Evolutionary conservation across 2,329 filamentous ascomycete species (phyloP), one percentile per base, ranked within the genome.

Genomic region (Davidsoniella australis): DNA sequence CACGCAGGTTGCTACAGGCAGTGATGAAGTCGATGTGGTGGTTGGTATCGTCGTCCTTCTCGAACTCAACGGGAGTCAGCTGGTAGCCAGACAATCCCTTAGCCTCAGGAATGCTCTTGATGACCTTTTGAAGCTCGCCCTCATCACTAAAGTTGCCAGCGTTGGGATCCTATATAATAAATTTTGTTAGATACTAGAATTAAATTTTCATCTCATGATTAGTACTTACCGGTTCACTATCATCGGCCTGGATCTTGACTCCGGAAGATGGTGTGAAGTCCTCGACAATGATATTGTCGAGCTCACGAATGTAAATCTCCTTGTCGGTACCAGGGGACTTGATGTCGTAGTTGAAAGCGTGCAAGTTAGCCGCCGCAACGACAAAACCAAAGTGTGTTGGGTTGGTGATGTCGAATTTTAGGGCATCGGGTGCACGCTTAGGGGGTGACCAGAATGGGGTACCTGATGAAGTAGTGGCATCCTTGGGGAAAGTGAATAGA

Each of bases 21-120:
- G 91, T 93, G 66, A 98, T 96, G 70, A 98, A 98, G 66, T 96
- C 91, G 59, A 98, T 98, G 70, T 98, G 91, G 65, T 91, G 78
- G 65, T 98, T 98, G 46, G 82, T 85, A 64, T 98, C 93, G 59
- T 98, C 91, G 56, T 98, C 91, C 72, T 98, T 98, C 67, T 98
- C 87, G 59, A 98, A 98, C 58, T 96, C 91, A 5, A 96, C 91
- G 2, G 89, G 85, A 50, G 80, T 78, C 47, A 98, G 70, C 66
- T 88, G 88, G 73, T 93, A 94, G 33, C 86, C 87, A 23, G 85
- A 82, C 45, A 98, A 69, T 39, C 79, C 78, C 62, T 82, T 88
- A 14, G 89, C 80, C 4, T 80, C 69, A 1, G 91, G 91, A 29
- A 98, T 72, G 54, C 76, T 75, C 14, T 76, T 69, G 14, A 79